Base-by-base conservation (phyloP, 2,329 filamentous ascomycete species). In the Colletotrichum sp. region DNA sequence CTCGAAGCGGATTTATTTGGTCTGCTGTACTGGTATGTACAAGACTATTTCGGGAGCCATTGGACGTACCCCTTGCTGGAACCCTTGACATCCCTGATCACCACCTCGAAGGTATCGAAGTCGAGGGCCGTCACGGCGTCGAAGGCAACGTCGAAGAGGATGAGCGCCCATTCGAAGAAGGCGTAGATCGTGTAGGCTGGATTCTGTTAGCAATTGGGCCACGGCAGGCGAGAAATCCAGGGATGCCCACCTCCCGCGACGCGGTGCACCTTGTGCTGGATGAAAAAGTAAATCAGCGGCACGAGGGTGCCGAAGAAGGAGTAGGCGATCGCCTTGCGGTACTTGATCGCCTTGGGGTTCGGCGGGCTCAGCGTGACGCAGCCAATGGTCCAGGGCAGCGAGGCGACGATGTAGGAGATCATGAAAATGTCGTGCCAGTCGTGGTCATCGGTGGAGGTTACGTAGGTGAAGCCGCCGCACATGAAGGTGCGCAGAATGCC, bases 351-450 rank as follows among this genome's bases (percentile, higher is more conserved):
- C 77, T 88, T 91, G 15, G 93, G 90, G 83, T 98, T 98, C 72
- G 93, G 92, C 13, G 96, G 96, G 85, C 96, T 98, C 68, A 98
- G 87, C 7, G 94, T 92, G 77, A 98, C 91, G 84, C 96, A 98
- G 65, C 97, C 97, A 64, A 95, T 85, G 3, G 96, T 99, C 97
- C 97, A 99, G 3, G 97, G 97, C 70, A 99, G 89, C 4, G 97
- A 98, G 39, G 95, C 94, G 61, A 99, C 93, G 72, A 99, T 89
- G 85, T 99, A 99, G 16, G 96, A 98, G 80, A 99, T 98, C 97
- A 99, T 99, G 84, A 99, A 96, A 78, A 98, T 96, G 82, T 99
- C 97, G 84, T 99, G 97, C 96, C 96, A 98, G 85, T 98, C 93
- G 85, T 99, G 97, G 84, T 98, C 95, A 83, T 99, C 97, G 59